phyloP scores from a whole-genome alignment of 352 stramenopile species.

The Thraustochytrium sp. region DNA sequence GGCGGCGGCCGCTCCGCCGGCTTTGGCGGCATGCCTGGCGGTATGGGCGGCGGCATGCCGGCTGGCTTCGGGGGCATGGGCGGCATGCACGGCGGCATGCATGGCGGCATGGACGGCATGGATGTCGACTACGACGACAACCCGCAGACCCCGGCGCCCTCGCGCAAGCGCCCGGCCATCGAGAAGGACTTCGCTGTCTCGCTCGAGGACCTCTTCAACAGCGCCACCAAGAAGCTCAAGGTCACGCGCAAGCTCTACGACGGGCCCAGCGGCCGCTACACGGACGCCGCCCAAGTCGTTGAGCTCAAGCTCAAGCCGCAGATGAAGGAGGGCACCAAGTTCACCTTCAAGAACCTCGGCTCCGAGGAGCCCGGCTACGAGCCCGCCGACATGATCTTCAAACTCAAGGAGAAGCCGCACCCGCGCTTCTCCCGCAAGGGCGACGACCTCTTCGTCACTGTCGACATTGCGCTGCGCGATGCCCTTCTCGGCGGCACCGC shows the following conservation, averaged over 20 bases:
- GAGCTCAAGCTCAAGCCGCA: slow-evolving; percentile 81
- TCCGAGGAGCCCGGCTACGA: slow-evolving; percentile 59
- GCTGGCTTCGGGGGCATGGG: not conserved
- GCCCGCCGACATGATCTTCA: slow-evolving; percentile 63
- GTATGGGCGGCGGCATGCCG: not conserved
- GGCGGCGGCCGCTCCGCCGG: not conserved
- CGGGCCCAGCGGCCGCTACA: slow-evolving; percentile 41
- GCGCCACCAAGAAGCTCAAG: slow-evolving; percentile 72
- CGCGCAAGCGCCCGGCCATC: slow-evolving; percentile 63
- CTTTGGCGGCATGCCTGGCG: not conserved
- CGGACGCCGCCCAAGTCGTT: slow-evolving; percentile 69
- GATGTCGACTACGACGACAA: not conserved
- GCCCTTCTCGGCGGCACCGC: slow-evolving; percentile 56
- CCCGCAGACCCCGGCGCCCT: not conserved
- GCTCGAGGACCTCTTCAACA: slow-evolving; percentile 82
- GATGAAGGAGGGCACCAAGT: slow-evolving; percentile 83
- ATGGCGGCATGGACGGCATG: not conserved
- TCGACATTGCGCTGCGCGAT: slow-evolving; percentile 56
- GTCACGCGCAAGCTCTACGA: slow-evolving; percentile 69
- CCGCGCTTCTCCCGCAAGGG: slow-evolving; percentile 54
- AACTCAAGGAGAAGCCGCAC: slow-evolving; percentile 59
- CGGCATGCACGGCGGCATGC: not conserved
- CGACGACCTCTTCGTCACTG: slow-evolving; percentile 57
- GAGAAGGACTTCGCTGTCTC: slow-evolving; percentile 64
- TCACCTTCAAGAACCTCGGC: slow-evolving; percentile 62